A percentile compares a stretch with the other conserved stretches of the same genome.
These are phyloP conservation scores for Mortierella sp. DNA, from an alignment of 371 early-diverging fungal species.

Conservation along the genomic window DNA sequence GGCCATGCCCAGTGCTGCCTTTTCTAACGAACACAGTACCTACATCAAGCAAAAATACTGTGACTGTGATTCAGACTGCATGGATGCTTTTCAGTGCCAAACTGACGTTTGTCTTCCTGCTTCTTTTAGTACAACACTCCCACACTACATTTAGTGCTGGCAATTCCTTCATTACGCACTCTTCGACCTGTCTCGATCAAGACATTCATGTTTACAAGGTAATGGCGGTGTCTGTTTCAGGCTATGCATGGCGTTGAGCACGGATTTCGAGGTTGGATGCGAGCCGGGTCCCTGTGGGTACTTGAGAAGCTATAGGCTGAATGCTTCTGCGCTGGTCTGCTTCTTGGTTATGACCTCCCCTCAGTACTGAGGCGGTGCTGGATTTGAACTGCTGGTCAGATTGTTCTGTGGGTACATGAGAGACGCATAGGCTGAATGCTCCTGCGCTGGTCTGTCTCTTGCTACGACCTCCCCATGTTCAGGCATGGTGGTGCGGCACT, in stretches of 20 bases:
- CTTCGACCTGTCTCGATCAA: slow-evolving; percentile 3
- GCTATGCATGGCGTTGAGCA: slow-evolving; percentile 40
- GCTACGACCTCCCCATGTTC: slow-evolving; percentile 31
- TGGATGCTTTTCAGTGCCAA: no score
- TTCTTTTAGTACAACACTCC: no score
- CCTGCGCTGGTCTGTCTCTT: slow-evolving; percentile 33
- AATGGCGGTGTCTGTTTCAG: slow-evolving; percentile 30
- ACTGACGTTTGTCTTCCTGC: no score
- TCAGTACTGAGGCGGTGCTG: slow-evolving; percentile 24
- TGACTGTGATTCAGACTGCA: no score
- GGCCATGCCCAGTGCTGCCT: no score
- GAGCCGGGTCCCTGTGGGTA: no score
- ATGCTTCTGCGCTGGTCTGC: slow-evolving; percentile 32
- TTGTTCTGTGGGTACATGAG: slow-evolving; percentile 46
- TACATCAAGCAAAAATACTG: no score
- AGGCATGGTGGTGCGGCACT: slow-evolving; percentile 27
- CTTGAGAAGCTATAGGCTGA: slow-evolving; percentile 39
- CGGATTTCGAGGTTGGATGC: no score
- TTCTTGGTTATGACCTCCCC: slow-evolving; percentile 36
- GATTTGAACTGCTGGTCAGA: slow-evolving; percentile 36
- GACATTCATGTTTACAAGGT: slow-evolving; percentile 21
- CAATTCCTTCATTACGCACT: no score
- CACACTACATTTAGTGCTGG: no score
- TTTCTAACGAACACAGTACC: no score
- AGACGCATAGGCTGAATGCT: slow-evolving; percentile 23